Percentiles rank a stretch among this genome's conserved stretches.
phyloP scores from a whole-genome alignment of 1,139 yeast species.

The Pichia sp. region DNA sequence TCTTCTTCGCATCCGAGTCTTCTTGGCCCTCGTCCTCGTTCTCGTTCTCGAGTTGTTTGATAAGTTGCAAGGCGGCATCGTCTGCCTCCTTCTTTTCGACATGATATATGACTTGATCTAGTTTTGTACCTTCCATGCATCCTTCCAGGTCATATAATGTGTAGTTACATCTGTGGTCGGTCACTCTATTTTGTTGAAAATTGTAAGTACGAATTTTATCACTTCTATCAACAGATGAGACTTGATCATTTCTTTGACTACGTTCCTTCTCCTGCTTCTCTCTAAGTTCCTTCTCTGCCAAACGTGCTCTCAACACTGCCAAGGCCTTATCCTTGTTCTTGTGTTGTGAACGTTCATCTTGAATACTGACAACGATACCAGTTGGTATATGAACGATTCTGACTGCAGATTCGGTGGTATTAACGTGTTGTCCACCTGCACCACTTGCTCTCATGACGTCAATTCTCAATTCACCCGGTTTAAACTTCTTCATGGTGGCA shows the following conservation, averaged over 20 bases:
- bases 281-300: slow-evolving; percentile 74
- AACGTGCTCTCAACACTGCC: slow-evolving; percentile 67
- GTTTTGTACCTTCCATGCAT: slow-evolving; percentile 62
- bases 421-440: slow-evolving; percentile 98
- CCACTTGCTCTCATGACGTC: slow-evolving; percentile 98
- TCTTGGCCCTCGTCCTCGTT: neutral
- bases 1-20: neutral
- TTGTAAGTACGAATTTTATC: slow-evolving; percentile 94
- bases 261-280: slow-evolving; percentile 61
- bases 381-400: slow-evolving; percentile 89
- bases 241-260: slow-evolving; percentile 71
- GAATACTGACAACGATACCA: slow-evolving; percentile 83
- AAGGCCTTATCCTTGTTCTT: slow-evolving; percentile 94
- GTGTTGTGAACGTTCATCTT: slow-evolving; percentile 94
- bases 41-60: slow-evolving; percentile 18
- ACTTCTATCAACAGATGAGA: slow-evolving; percentile 79
- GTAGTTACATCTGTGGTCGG: slow-evolving; percentile 87
- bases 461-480: slow-evolving; percentile 81
- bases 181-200: slow-evolving; percentile 84
- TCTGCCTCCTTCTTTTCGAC: slow-evolving; percentile 42
- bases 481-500: slow-evolving; percentile 60
- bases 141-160: slow-evolving; percentile 77
- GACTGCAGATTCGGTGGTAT: slow-evolving; percentile 96
- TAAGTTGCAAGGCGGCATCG: slow-evolving; percentile 35
- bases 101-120: slow-evolving; percentile 57